Percentiles rank a stretch among this genome's conserved stretches.
phyloP scores from a whole-genome alignment of 176 grass and related monocot species.

The Avena eriantha region DNA sequence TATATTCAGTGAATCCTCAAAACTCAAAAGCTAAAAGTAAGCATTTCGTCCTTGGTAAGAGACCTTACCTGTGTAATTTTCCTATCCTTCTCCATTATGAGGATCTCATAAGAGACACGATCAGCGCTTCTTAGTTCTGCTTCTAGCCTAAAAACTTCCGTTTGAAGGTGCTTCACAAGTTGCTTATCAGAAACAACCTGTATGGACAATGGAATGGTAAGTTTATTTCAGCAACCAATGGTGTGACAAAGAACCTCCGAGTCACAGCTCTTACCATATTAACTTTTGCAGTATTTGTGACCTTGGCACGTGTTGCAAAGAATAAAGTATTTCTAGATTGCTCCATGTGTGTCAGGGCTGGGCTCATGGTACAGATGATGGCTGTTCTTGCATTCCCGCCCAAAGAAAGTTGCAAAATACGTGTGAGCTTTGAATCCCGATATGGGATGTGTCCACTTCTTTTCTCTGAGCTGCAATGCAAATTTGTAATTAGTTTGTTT shows the following conservation, averaged over 20 bases:
- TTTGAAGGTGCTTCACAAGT: no score
- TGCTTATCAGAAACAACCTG: constrained; percentile 59
- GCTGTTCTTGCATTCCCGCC: no score
- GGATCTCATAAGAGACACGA: constrained; percentile 56
- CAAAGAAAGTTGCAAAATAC: no score
- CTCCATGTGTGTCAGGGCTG: constrained; percentile 78
- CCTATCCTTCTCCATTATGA: constrained; percentile 49
- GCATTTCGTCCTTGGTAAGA: constrained; percentile 24
- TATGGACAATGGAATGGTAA: constrained; percentile 36
- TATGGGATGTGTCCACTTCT: constrained; percentile 91
- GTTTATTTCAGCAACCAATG: constrained; percentile 20
- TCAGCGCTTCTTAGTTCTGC: constrained; percentile 79
- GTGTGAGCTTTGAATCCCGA: constrained; percentile 66
- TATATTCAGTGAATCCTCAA: constrained; percentile 29
- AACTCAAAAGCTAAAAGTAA: constrained; percentile 18
- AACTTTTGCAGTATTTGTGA: constrained; percentile 91
- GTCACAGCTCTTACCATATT: constrained; percentile 75
- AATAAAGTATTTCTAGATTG: constrained; percentile 59
- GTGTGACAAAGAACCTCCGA: constrained; percentile 12
- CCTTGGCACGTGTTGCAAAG: constrained; percentile 80
- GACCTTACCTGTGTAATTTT: constrained; percentile 83
- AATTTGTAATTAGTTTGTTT: constrained; percentile 41
- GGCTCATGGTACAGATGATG: constrained; percentile 40
- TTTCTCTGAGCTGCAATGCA: constrained; percentile 69
- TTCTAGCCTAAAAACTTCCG: constrained; percentile 87